Evolutionary conservation across 805 yeast genomes (phyloP).

Genomic region (Wickerhamomyces queroliae): DNA sequence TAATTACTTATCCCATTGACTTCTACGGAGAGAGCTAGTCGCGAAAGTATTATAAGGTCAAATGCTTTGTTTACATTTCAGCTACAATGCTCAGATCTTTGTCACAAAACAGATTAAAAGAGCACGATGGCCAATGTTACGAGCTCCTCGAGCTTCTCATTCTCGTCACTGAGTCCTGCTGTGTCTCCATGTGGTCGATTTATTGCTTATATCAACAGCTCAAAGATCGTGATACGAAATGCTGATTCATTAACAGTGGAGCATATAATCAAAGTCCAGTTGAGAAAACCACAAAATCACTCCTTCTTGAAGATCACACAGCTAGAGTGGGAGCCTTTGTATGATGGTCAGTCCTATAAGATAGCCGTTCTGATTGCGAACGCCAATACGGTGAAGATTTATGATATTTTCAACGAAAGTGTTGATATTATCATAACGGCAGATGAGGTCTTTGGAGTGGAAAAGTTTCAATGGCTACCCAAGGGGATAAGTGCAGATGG

Average conservation of each 20-base stretch:
- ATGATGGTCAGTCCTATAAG: conserved; percentile 4
- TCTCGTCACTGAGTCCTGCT: background rate
- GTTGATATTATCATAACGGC: conserved; percentile 11
- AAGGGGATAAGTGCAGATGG: conserved; percentile 1
- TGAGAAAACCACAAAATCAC: background rate
- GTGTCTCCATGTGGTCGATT: background rate
- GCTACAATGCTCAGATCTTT: background rate
- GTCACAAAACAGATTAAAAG: background rate
- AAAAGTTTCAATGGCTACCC: conserved; percentile 12
- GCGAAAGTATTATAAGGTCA: no score
- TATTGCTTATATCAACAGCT: conserved; percentile 3
- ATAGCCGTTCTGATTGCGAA: conserved; percentile 9
- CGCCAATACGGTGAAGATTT: conserved; percentile 4
- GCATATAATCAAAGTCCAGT: conserved; percentile 3
- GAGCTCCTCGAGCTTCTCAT: background rate
- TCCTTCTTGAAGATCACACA: conserved; percentile 10
- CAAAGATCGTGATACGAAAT: conserved; percentile 10
- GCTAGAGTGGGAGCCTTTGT: conserved; percentile 13
- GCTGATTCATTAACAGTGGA: conserved; percentile 5
- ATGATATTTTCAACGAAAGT: conserved; percentile 8
- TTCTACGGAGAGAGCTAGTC: no score
- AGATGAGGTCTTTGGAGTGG: conserved; percentile 15
- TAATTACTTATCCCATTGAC: no score
- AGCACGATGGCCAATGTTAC: background rate
- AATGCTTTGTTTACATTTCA: no score